Evolutionary conservation across 495 filamentous ascomycete species (phyloP), one percentile per base, ranked within the genome.

Genomic region (Cairneyella variabilis): DNA sequence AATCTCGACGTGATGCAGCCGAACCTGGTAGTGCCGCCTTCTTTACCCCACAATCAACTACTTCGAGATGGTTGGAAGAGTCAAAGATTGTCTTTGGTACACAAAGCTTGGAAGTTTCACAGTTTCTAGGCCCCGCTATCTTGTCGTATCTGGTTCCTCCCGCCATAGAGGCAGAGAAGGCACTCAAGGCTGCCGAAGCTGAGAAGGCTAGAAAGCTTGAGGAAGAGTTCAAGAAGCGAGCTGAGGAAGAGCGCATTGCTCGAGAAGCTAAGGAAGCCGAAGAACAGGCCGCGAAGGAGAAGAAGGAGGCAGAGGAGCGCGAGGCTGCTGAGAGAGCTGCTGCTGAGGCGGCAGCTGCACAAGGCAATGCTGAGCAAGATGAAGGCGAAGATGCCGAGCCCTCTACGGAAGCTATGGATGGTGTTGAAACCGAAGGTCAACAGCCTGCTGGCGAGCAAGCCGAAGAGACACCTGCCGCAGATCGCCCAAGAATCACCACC

Each of bases 11-110:
- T 55, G 76, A 56, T 63, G 72, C 48, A 20, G 64, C 69, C 45
- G 82, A 85, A 56, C 80, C 82, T 23, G 74, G 75, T 23, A 77
- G 83, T 56, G 82, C 88, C 10, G 83, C 89, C 12, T 74, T 80
- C 30, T 96, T 96, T 67, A 71, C 75, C 20, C 76, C 88, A 16
- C 78, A 80, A 27, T 71, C 78, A 2, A 97, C 92, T 10, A 71
- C 70, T 36, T 72, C 75, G 36, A 83, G 93, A 39, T 99, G 95
- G 91, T 83, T 87, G 59, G 89, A 96, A 60, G 93, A 97, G 69
- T 88, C 91, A 11, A 84, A 85, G 53, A 80, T 97, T 66, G 73
- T 97, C 1, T 97, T 90, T 67, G 86, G 86, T 42, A 67, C 66
- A 36, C 75, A 70, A 18, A 78, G 85, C 47, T 62, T 78, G 7